phyloP scores from a whole-genome alignment of 2,329 filamentous ascomycete species.

The Paramyrothecium roridum region DNA sequence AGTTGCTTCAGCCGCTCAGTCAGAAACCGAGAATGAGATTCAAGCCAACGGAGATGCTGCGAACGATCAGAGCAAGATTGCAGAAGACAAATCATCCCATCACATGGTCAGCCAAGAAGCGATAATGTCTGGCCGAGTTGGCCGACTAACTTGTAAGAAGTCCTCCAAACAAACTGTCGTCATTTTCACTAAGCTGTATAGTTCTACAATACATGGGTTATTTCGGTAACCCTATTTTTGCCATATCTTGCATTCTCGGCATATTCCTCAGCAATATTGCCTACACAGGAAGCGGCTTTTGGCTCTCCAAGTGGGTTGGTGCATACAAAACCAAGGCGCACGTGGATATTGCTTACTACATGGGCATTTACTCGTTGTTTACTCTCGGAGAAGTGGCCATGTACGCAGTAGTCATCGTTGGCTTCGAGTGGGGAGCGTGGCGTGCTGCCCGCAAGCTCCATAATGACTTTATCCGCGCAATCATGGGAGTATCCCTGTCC shows the following conservation, averaged over 20 bases:
- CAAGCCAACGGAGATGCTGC: conserved; percentile 22
- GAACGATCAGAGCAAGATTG: conserved; percentile 26
- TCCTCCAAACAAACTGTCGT: conserved; percentile 10
- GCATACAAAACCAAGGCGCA: conserved; percentile 41
- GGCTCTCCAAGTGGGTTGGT: conserved; percentile 54
- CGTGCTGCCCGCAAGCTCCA: conserved; percentile 52
- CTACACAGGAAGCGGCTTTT: conserved; percentile 40
- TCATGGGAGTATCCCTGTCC: conserved; percentile 51
- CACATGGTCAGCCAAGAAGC: conserved; percentile 47
- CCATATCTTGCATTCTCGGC: conserved; percentile 32
- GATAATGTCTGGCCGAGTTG: conserved; percentile 40
- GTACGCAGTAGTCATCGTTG: conserved; percentile 37
- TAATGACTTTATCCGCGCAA: conserved; percentile 45
- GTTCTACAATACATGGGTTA: conserved; percentile 50
- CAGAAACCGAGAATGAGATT: conserved; percentile 20
- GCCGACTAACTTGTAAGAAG: conserved; percentile 40
- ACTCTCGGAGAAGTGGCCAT: conserved; percentile 40
- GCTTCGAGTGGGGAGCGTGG: conserved; percentile 55
- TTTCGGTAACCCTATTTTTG: conserved; percentile 44
- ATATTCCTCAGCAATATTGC: conserved; percentile 38
- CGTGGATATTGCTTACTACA: conserved; percentile 46
- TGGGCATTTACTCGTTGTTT: conserved; percentile 48
- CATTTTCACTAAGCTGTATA: conserved; percentile 8
- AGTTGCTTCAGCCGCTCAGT: neutral
- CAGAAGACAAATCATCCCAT: conserved; percentile 31